Evolutionary conservation across 164 flowering plant genomes (phyloP), one percentile per base, ranked within the genome.

Genomic region (Saururus chinensis): DNA sequence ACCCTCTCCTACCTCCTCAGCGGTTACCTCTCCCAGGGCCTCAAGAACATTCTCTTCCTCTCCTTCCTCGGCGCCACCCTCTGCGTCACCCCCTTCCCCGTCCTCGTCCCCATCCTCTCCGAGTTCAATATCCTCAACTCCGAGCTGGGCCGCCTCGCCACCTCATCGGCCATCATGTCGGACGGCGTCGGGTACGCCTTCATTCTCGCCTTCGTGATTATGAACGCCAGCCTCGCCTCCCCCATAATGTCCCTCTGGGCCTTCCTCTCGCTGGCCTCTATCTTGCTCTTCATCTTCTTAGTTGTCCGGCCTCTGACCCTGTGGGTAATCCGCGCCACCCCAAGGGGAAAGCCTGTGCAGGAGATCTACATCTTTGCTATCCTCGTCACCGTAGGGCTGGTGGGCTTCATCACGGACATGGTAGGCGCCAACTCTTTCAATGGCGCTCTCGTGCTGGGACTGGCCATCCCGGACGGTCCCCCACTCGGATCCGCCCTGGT

Each of bases 401-500:
- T 69, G 19, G 83, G 79, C 0, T 80, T 84, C 35, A 0, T 79
- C 0, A 68, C 82, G 0, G 90, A 84, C 63, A 40, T 72, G 49
- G 64, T 76, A 8, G 91, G 93, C 0, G 40, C 75, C 0, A 81
- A 79, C 19, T 65, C 84, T 19, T 76, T 59, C 0, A 74, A 75
- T 42, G 93, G 89, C 0, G 77, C 95, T 0, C 23, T 82, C 16
- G 74, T 83, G 80, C 48, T 84, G 0, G 96, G 96, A 0, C 25
- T 89, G 26, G 81, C 72, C 0, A 72, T 89, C 0, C 96, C 95
- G 0, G 83, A 82, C 52, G 93, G 96, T 7, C 96, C 96, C 0
- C 89, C 95, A 0, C 62, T 89, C 7, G 89, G 93, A 3, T 48
- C 89, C 8, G 75, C 82, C 4, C 61, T 89, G 4, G 83, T 81